phyloP scores from a whole-genome alignment of 768 basidiomycete genomes.

The Ramaria rubella region DNA sequence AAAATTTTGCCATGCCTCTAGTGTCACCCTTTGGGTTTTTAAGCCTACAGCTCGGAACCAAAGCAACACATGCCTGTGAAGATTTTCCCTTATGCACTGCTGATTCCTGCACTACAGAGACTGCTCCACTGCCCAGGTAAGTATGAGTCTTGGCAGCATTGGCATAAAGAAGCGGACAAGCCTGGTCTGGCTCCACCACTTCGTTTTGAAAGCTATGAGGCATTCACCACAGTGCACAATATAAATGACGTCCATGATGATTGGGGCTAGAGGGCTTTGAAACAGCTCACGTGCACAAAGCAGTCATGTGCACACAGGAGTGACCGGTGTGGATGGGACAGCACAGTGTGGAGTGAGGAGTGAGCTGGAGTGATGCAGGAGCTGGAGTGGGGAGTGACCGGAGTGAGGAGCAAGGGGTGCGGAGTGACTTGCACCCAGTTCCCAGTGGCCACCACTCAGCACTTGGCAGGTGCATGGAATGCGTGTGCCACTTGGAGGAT shows the following conservation, averaged over 20 bases:
- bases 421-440: no score
- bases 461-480: no score
- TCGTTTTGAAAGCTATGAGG: conserved; percentile 1
- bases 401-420: no score
- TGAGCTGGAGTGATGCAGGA: no score
- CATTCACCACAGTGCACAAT: conserved; percentile 9
- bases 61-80: conserved; percentile 18
- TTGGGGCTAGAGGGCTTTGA: conserved; percentile 21
- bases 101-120: conserved; percentile 13
- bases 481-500: no score
- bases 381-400: no score
- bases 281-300: no score
- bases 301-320: no score
- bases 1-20: no score
- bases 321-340: no score
- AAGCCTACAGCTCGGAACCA: conserved; percentile 6
- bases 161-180: conserved; percentile 17
- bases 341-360: no score
- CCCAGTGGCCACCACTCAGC: no score
- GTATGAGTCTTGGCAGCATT: conserved; percentile 21
- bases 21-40: not conserved
- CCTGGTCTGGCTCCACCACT: conserved; percentile 13
- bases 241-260: conserved; percentile 23
- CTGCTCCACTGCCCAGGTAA: conserved; percentile 20
- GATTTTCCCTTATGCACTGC: conserved; percentile 19